Percentiles rank a stretch among this genome's conserved stretches.
Evolutionary conservation across 23 red algal species (phyloP).

Genomic region (Gracilaria vermiculophylla): DNA sequence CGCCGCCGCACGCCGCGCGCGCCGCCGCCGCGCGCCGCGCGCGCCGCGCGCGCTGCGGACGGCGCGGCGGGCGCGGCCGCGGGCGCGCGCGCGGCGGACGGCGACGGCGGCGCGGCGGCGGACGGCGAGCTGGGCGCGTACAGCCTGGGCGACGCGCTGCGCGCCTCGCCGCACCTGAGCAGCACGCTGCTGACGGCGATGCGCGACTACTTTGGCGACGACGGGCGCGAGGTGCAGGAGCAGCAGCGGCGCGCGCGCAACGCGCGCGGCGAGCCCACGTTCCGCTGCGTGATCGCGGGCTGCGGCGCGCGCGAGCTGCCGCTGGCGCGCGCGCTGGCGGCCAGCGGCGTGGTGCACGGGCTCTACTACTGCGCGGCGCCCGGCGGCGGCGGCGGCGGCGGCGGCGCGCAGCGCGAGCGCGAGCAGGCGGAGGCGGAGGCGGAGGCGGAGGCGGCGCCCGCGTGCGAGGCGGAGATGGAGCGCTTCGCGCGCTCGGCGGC

Average conservation of each 20-base stretch:
- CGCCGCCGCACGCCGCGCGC: background rate
- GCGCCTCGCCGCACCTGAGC: slow-evolving; percentile 45
- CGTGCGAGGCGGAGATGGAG: slow-evolving; percentile 40
- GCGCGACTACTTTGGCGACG: slow-evolving; percentile 75
- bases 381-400: slow-evolving; percentile 2
- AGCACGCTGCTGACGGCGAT: slow-evolving; percentile 58
- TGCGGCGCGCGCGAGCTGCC: slow-evolving; percentile 16
- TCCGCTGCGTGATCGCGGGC: slow-evolving; percentile 64
- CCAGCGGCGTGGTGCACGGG: slow-evolving; percentile 39
- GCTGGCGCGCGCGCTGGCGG: background rate
- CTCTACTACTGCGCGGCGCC: slow-evolving; percentile 67
- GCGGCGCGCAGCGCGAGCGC: slow-evolving; percentile 20
- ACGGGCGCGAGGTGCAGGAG: slow-evolving; percentile 70
- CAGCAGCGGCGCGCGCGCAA: slow-evolving; percentile 54
- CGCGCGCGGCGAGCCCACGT: slow-evolving; percentile 10
- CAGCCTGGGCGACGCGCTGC: slow-evolving; percentile 28
- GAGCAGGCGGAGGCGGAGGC: too few species aligned
- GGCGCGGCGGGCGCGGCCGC: background rate
- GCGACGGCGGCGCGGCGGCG: background rate
- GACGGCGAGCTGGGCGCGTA: background rate
- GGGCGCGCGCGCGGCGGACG: background rate
- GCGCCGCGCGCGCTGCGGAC: background rate
- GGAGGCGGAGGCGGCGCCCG: too few species aligned
- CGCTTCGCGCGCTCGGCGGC: slow-evolving; percentile 20
- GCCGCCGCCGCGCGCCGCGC: too few species aligned